A percentile compares a stretch with the other conserved stretches of the same genome.
These are phyloP conservation scores for Huiozyma naganishii DNA, from an alignment of 805 yeast species.

Conservation along the genomic window DNA sequence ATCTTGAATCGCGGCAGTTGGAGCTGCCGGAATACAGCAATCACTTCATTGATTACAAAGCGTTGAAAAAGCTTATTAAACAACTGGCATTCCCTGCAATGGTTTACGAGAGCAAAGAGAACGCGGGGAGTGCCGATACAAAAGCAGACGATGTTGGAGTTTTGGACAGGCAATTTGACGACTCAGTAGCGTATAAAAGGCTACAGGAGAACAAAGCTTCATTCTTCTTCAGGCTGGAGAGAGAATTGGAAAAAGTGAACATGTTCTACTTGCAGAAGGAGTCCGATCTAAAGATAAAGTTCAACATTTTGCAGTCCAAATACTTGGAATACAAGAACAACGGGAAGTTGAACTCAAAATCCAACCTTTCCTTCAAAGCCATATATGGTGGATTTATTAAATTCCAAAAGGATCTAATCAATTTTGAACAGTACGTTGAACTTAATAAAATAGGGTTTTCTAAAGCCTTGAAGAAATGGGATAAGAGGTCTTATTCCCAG, in stretches of 20 bases:
- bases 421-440: constrained; percentile 88
- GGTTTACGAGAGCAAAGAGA: constrained; percentile 6
- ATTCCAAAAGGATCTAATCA: constrained; percentile 76
- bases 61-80: constrained; percentile 83
- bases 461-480: constrained; percentile 96
- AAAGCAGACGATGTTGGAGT: neutral
- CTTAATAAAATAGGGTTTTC: constrained; percentile 92
- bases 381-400: constrained; percentile 82
- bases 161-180: constrained; percentile 28
- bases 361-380: constrained; percentile 56
- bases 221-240: constrained; percentile 74
- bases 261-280: constrained; percentile 87
- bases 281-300: constrained; percentile 67
- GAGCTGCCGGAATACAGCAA: constrained; percentile 93
- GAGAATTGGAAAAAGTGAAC: constrained; percentile 93
- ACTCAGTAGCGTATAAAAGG: constrained; percentile 34
- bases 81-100: constrained; percentile 45
- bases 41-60: constrained; percentile 89
- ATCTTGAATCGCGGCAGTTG: constrained; percentile 84
- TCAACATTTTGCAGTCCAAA: constrained; percentile 67
- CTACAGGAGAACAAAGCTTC: constrained; percentile 87
- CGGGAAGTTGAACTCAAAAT: constrained; percentile 35
- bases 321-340: constrained; percentile 39
- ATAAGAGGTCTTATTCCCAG: constrained; percentile 87
- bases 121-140: constrained; percentile 3